Evolutionary conservation across 2,329 filamentous ascomycete genomes (phyloP).

Genomic region (Ustilaginoidea virens): DNA sequence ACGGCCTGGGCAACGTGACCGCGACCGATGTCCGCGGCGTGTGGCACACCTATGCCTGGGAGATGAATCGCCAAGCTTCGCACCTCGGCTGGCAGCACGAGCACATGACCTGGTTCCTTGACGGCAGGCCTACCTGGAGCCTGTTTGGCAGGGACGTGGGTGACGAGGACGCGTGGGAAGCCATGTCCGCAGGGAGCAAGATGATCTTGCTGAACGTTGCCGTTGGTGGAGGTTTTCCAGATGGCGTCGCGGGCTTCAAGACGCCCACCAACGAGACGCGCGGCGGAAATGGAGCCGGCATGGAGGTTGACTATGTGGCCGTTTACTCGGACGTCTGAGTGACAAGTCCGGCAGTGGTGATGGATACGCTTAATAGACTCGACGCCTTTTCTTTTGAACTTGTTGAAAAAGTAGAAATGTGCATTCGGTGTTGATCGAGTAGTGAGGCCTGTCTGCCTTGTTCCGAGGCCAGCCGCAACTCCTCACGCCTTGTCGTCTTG

Average conservation of each 20-base stretch:
- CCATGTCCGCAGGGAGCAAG: conserved; percentile 14
- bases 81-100: conserved; percentile 11
- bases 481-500: too few species aligned
- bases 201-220: conserved; percentile 25
- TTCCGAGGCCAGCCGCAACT: too few species aligned
- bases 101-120: conserved; percentile 19
- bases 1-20: conserved; percentile 14
- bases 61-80: conserved; percentile 14
- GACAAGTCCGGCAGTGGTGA: too few species aligned
- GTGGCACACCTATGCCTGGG: conserved; percentile 18
- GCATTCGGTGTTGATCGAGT: too few species aligned
- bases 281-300: conserved; percentile 15
- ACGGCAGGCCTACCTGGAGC: conserved; percentile 13
- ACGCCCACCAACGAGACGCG: conserved; percentile 19
- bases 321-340: too few species aligned
- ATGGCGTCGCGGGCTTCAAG: conserved; percentile 15
- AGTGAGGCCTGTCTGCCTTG: too few species aligned
- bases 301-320: conserved; percentile 26
- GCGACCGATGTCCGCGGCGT: conserved; percentile 11
- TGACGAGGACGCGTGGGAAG: conserved; percentile 14
- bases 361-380: too few species aligned
- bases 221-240: conserved; percentile 21
- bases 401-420: too few species aligned
- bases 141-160: conserved; percentile 13
- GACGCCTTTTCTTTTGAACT: too few species aligned